phyloP scores from a whole-genome alignment of 2,329 filamentous ascomycete genomes.

The Aspergillus persii region DNA sequence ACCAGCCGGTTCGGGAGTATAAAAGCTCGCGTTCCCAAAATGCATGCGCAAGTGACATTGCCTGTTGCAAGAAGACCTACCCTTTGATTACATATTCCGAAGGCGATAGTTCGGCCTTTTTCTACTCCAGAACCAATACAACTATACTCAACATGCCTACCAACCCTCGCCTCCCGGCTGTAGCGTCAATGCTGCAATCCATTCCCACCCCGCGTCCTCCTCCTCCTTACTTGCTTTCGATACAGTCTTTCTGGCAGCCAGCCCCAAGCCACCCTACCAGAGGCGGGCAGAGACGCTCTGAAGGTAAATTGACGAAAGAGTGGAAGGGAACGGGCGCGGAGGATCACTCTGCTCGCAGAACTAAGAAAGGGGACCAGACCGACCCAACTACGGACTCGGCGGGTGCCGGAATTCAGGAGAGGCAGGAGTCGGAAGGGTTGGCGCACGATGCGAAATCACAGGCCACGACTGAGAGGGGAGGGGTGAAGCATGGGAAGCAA shows the following conservation, averaged over 20 bases:
- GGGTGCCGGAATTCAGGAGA: slow-evolving; percentile 31
- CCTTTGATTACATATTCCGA: neutral
- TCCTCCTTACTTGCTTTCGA: slow-evolving; percentile 14
- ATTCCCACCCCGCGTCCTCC: slow-evolving; percentile 15
- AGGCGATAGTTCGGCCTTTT: neutral
- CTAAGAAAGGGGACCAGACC: slow-evolving; percentile 29
- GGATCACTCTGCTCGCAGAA: slow-evolving; percentile 34
- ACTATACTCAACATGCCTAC: slow-evolving; percentile 9
- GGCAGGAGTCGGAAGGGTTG: slow-evolving; percentile 26
- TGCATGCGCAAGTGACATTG: too few relatives aligned
- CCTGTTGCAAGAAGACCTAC: too few relatives aligned
- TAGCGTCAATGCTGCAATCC: slow-evolving; percentile 10
- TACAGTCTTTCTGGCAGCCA: slow-evolving; percentile 18
- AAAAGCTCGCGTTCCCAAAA: too few relatives aligned
- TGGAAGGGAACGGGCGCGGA: slow-evolving; percentile 36
- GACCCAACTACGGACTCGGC: slow-evolving; percentile 33
- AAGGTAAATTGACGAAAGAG: slow-evolving; percentile 22
- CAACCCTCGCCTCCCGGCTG: slow-evolving; percentile 12
- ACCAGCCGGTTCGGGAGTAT: neutral
- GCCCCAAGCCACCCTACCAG: slow-evolving; percentile 10
- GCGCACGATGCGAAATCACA: slow-evolving; percentile 40
- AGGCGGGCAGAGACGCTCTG: slow-evolving; percentile 14
- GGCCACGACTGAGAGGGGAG: slow-evolving; percentile 42
- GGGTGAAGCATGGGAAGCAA: slow-evolving; percentile 35
- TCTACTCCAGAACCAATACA: neutral